Conservation (phyloP, 495 filamentous ascomycete species). For the Rostrohypoxylon terebratum region DNA sequence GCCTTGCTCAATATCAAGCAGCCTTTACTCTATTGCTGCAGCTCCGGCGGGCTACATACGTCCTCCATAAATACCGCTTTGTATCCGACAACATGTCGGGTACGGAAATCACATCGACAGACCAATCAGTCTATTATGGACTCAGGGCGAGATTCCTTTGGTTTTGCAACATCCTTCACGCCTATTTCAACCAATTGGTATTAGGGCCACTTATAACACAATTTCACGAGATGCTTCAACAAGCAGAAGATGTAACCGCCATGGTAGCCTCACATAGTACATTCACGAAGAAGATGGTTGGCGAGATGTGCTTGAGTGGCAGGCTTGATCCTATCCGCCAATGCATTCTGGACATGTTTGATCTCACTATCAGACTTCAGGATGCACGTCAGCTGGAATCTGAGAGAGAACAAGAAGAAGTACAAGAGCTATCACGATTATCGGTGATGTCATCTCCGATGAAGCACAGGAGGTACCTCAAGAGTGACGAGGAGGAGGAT, state of each 20-base stretch:
- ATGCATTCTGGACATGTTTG: slow-evolving; percentile 72
- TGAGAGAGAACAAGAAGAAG: slow-evolving; percentile 54
- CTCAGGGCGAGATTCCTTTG: slow-evolving; percentile 81
- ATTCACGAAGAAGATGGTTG: slow-evolving; percentile 71
- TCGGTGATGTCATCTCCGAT: slow-evolving; percentile 46
- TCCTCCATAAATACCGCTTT: slow-evolving; percentile 70
- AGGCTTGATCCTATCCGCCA: slow-evolving; percentile 73
- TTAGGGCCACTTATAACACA: slow-evolving; percentile 66
- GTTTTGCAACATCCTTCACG: slow-evolving; percentile 79
- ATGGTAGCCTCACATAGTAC: slow-evolving; percentile 78
- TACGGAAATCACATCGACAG: slow-evolving; percentile 38
- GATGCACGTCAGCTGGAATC: slow-evolving; percentile 58
- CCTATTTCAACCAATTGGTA: slow-evolving; percentile 79
- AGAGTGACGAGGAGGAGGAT: slow-evolving; percentile 56
- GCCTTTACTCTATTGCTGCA: slow-evolving; percentile 83
- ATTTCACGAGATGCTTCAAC: slow-evolving; percentile 65
- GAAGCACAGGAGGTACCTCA: slow-evolving; percentile 43
- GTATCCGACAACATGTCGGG: slow-evolving; percentile 46
- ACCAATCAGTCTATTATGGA: slow-evolving; percentile 65
- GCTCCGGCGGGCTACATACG: slow-evolving; percentile 75
- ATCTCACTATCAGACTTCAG: slow-evolving; percentile 64
- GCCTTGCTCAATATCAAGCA: slow-evolving; percentile 72
- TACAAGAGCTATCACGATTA: slow-evolving; percentile 53
- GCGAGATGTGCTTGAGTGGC: slow-evolving; percentile 73
- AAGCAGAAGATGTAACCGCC: slow-evolving; percentile 79